phyloP scores from a whole-genome alignment of 768 basidiomycete species.

The Auricularia sp. region DNA sequence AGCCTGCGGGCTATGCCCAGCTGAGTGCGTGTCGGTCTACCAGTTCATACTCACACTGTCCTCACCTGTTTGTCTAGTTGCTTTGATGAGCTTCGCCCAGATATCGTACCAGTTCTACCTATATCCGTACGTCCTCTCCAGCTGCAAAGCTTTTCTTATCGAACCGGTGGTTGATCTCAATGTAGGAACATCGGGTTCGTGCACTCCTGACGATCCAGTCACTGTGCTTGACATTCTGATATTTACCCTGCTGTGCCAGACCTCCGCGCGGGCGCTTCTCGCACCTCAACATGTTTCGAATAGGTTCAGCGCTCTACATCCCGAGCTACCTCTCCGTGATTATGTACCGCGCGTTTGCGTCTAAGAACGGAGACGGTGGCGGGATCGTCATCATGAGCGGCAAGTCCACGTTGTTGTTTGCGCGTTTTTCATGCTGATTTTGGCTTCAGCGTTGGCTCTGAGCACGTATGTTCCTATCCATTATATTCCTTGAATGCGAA shows the following conservation, averaged over 20 bases:
- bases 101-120: slow-evolving; percentile 86
- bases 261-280: slow-evolving; percentile 77
- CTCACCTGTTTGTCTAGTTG: slow-evolving; percentile 40
- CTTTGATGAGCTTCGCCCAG: slow-evolving; percentile 89
- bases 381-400: slow-evolving; percentile 76
- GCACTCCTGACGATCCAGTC: neutral
- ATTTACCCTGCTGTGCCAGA: slow-evolving; percentile 22
- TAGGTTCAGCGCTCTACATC: slow-evolving; percentile 78
- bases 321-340: slow-evolving; percentile 79
- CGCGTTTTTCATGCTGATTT: slow-evolving; percentile 9
- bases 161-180: neutral
- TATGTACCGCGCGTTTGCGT: slow-evolving; percentile 59
- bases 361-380: slow-evolving; percentile 44
- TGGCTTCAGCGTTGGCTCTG: slow-evolving; percentile 46
- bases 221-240: neutral
- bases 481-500: slow-evolving; percentile 7
- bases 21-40: slow-evolving; percentile 41
- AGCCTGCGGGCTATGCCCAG: slow-evolving; percentile 85
- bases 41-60: slow-evolving; percentile 14
- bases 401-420: slow-evolving; percentile 27
- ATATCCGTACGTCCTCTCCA: slow-evolving; percentile 56
- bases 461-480: slow-evolving; percentile 57
- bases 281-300: slow-evolving; percentile 80
- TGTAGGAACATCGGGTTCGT: slow-evolving; percentile 26
- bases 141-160: neutral